These are phyloP conservation scores for Centella asiatica DNA, from an alignment of 129 eudicot species.

Conservation along the genomic window DNA sequence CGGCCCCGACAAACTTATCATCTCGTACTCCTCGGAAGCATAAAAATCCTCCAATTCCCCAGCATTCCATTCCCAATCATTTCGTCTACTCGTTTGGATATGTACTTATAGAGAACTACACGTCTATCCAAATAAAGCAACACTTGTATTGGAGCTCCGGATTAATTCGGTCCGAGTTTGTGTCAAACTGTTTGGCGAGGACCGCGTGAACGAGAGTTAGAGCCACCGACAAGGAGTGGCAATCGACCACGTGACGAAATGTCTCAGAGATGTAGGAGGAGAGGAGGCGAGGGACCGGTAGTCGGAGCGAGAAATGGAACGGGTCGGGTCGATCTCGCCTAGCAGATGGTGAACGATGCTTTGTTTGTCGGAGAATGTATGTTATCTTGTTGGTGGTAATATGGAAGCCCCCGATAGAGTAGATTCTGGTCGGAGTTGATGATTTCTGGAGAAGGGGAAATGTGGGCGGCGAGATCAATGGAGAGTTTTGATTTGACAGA, in stretches of 20 bases:
- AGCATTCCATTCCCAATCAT: slow-evolving; percentile 80
- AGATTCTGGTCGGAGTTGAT: slow-evolving; percentile 86
- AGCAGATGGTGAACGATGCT: slow-evolving; percentile 62
- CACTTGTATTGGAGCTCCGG: slow-evolving; percentile 50
- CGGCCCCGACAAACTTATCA: slow-evolving; percentile 34
- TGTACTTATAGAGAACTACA: slow-evolving; percentile 46
- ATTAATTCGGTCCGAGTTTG: slow-evolving; percentile 36
- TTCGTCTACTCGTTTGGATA: slow-evolving; percentile 72
- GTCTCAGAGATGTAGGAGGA: slow-evolving; percentile 20
- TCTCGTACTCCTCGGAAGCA: slow-evolving; percentile 16
- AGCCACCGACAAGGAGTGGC: slow-evolving; percentile 77
- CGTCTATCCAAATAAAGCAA: slow-evolving; percentile 75
- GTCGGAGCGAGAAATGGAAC: slow-evolving; percentile 31
- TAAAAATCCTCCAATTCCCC: slow-evolving; percentile 54
- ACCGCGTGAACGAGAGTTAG: slow-evolving; percentile 62
- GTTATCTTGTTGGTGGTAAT: slow-evolving; percentile 80
- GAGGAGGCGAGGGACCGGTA: slow-evolving; percentile 38
- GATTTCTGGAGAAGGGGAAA: slow-evolving; percentile 35
- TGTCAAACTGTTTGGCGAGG: slow-evolving; percentile 37
- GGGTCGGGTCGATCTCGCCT: slow-evolving; percentile 41
- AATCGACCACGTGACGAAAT: slow-evolving; percentile 28
- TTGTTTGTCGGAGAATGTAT: slow-evolving; percentile 30
- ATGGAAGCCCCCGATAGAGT: slow-evolving; percentile 49
- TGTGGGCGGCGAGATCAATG: slow-evolving; percentile 47
- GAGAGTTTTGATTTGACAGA: slow-evolving; percentile 75